Percentiles rank a stretch among this genome's conserved stretches.
Evolutionary conservation across 1,284 basidiomycete species (phyloP).

Genomic region (Ustilago crameri): DNA sequence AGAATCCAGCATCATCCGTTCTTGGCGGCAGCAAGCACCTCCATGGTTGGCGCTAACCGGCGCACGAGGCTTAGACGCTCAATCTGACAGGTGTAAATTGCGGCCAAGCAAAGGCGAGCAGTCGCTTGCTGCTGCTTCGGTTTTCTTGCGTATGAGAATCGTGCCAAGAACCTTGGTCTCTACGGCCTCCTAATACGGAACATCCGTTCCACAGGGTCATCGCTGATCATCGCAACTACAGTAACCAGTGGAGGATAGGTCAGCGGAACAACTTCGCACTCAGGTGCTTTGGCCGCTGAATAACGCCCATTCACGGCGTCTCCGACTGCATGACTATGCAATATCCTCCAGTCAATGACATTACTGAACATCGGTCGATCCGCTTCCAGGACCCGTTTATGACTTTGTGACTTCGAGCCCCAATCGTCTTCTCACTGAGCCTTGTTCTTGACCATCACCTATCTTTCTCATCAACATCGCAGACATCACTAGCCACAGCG

Average conservation of each 20-base stretch:
- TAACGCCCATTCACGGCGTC: neutral
- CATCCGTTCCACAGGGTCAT: slow-evolving; percentile 1
- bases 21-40: neutral
- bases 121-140: neutral
- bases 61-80: neutral
- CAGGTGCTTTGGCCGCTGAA: neutral
- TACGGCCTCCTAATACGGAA: slow-evolving; percentile 1
- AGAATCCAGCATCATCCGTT: neutral
- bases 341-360: neutral
- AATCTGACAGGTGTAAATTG: neutral
- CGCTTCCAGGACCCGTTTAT: neutral
- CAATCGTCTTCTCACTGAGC: no score
- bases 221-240: neutral
- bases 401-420: neutral
- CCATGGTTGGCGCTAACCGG: neutral
- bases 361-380: neutral
- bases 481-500: no score
- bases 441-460: no score
- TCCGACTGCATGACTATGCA: slow-evolving; percentile 3
- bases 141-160: slow-evolving; percentile 4
- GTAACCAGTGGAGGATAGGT: no score
- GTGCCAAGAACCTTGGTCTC: slow-evolving; percentile 41
- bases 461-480: no score
- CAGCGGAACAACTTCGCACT: neutral
- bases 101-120: no score